These are phyloP conservation scores for Poterioochromonas sp. DNA, from an alignment of 352 stramenopile species.

Conservation along the genomic window DNA sequence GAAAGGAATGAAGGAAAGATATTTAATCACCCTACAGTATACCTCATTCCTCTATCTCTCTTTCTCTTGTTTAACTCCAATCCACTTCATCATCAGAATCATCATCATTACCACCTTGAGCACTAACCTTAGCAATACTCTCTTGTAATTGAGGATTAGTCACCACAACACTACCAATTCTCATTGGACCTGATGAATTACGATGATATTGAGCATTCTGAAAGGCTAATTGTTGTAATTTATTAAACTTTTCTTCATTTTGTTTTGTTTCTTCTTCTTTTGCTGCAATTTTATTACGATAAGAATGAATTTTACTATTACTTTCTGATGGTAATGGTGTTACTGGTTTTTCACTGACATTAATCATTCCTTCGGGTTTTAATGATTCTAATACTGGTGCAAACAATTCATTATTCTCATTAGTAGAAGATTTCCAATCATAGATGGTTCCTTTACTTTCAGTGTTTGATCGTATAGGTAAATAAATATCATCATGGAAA, in stretches of 20 bases:
- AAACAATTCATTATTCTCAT: slow-evolving; percentile 1
- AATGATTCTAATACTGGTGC: not conserved
- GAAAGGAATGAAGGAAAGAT: too few relatives aligned
- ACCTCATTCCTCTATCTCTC: not conserved
- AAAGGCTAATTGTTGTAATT: not conserved
- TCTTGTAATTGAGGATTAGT: not conserved
- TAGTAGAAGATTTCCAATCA: slow-evolving; percentile 18
- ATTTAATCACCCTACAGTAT: too few relatives aligned
- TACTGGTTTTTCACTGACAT: slow-evolving; percentile 5
- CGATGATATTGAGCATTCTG: slow-evolving; percentile 2
- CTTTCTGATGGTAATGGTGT: not conserved
- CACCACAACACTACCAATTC: not conserved
- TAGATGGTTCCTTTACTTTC: not conserved
- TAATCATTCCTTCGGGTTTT: slow-evolving; percentile 1
- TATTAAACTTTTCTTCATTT: not conserved
- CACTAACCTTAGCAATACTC: too few relatives aligned
- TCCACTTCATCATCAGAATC: slow-evolving; percentile 12
- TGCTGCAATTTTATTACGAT: not conserved
- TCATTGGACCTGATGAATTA: not conserved
- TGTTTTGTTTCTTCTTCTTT: not conserved
- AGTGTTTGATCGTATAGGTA: slow-evolving; percentile 51
- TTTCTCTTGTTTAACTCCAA: too few relatives aligned
- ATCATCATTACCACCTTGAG: slow-evolving; percentile 1
- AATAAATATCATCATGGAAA: slow-evolving; percentile 99
- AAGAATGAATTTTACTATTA: slow-evolving; percentile 12